A percentile compares a stretch with the other conserved stretches of the same genome.
Conservation (phyloP, 352 stramenopile genomes). For the Phytophthora lateralis region DNA sequence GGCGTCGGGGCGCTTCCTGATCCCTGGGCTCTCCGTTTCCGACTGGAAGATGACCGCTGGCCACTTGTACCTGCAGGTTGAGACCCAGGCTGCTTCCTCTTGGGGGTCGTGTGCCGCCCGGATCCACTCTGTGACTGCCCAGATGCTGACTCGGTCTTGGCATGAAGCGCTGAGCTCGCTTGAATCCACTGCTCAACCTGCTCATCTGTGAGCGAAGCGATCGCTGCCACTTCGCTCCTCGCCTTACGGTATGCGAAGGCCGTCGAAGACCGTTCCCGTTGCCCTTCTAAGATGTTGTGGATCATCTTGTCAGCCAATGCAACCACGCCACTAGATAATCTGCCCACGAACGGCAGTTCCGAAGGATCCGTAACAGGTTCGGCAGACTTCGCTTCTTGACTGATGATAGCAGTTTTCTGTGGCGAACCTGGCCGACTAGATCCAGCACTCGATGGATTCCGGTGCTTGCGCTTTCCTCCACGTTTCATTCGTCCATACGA, state of each 20-base stretch:
- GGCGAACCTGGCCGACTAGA: constrained; percentile 37
- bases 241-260: constrained; percentile 55
- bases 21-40: constrained; percentile 49
- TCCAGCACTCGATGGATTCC: constrained; percentile 30
- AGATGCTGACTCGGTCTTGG: constrained; percentile 18
- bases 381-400: constrained; percentile 22
- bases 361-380: constrained; percentile 37
- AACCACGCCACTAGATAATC: constrained; percentile 43
- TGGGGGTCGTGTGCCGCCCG: constrained; percentile 52
- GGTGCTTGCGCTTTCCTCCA: constrained; percentile 52
- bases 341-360: constrained; percentile 58
- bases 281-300: constrained; percentile 51
- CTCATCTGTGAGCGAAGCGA: constrained; percentile 62
- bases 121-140: constrained; percentile 38
- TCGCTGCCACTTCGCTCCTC: constrained; percentile 54
- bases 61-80: constrained; percentile 21
- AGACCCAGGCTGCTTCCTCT: constrained; percentile 49
- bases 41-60: constrained; percentile 40
- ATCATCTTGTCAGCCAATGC: constrained; percentile 54
- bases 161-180: constrained; percentile 25
- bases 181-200: constrained; percentile 78
- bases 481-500: constrained; percentile 74
- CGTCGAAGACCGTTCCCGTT: constrained; percentile 59
- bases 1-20: constrained; percentile 12
- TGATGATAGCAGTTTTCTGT: constrained; percentile 42